Percentiles rank a stretch among this genome's conserved stretches.
phyloP scores from a whole-genome alignment of 257 asterid genomes.

The Forsythia viridissima region DNA sequence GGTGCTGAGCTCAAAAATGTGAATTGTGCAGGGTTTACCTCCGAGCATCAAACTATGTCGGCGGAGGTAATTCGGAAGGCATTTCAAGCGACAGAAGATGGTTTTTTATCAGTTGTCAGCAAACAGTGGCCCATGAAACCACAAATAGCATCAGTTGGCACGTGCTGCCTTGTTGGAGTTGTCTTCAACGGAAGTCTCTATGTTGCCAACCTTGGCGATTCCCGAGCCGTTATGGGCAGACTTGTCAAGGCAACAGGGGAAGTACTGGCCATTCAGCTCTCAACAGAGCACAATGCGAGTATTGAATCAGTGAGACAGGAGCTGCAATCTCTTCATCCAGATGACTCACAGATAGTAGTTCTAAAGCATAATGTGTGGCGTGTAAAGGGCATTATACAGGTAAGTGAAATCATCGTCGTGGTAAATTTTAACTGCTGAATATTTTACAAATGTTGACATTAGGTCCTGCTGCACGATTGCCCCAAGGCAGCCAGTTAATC shows the following conservation, averaged over 20 bases:
- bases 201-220: slow-evolving; percentile 57
- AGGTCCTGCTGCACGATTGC: not conserved
- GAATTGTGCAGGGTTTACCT: slow-evolving; percentile 36
- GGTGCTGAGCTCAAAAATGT: not conserved
- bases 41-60: slow-evolving; percentile 54
- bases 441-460: not conserved
- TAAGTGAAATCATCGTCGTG: not conserved
- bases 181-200: slow-evolving; percentile 50
- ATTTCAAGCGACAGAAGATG: slow-evolving; percentile 58
- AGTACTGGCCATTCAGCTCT: slow-evolving; percentile 49
- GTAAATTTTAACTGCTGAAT: not conserved
- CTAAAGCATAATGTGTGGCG: slow-evolving; percentile 61
- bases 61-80: slow-evolving; percentile 56
- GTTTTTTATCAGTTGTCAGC: slow-evolving; percentile 45
- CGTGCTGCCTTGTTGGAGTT: slow-evolving; percentile 56
- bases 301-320: slow-evolving; percentile 58
- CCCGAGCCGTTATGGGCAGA: slow-evolving; percentile 59
- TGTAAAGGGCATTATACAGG: slow-evolving; percentile 63
- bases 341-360: slow-evolving; percentile 53
- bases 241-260: slow-evolving; percentile 56
- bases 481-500: not conserved
- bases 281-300: slow-evolving; percentile 55
- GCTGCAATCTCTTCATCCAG: slow-evolving; percentile 50
- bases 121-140: slow-evolving; percentile 51
- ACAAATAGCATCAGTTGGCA: slow-evolving; percentile 60